These are phyloP conservation scores for Cladosporium sp. DNA, from an alignment of 2,329 filamentous ascomycete genomes.

Conservation along the genomic window DNA sequence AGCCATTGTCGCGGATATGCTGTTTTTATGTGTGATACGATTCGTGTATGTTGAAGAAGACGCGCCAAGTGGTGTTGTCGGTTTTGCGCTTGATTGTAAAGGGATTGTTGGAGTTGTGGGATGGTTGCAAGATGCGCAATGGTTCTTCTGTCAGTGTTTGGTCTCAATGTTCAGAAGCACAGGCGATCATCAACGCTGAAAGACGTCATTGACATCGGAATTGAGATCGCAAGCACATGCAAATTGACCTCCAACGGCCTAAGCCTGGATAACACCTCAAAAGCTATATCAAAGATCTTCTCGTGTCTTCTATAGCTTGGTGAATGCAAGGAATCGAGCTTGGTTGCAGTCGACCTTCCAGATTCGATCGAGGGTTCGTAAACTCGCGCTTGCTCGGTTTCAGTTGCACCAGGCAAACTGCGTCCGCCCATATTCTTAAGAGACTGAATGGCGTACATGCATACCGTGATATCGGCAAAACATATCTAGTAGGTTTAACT, in stretches of 20 bases:
- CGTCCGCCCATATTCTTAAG: neutral
- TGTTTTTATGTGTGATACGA: neutral
- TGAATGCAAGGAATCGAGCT: neutral
- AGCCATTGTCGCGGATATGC: slow-evolving; percentile 1
- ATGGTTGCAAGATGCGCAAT: neutral
- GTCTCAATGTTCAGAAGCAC: neutral
- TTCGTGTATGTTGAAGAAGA: neutral
- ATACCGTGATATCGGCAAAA: neutral
- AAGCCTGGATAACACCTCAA: neutral
- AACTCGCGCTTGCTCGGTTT: neutral
- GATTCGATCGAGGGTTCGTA: neutral
- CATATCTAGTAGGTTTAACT: neutral
- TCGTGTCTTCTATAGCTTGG: neutral
- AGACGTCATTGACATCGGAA: neutral
- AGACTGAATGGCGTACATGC: neutral
- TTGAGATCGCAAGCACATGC: neutral
- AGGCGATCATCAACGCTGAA: neutral
- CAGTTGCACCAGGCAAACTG: neutral
- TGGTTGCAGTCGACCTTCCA: neutral
- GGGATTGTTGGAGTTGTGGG: neutral
- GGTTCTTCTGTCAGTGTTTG: neutral
- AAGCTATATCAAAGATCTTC: neutral
- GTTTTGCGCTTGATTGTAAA: neutral
- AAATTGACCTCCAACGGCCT: neutral
- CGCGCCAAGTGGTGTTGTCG: no score